Evolutionary conservation across 2,329 filamentous ascomycete species (phyloP), one percentile per base, ranked within the genome.

Genomic region (Chaetomiaceae sp.): DNA sequence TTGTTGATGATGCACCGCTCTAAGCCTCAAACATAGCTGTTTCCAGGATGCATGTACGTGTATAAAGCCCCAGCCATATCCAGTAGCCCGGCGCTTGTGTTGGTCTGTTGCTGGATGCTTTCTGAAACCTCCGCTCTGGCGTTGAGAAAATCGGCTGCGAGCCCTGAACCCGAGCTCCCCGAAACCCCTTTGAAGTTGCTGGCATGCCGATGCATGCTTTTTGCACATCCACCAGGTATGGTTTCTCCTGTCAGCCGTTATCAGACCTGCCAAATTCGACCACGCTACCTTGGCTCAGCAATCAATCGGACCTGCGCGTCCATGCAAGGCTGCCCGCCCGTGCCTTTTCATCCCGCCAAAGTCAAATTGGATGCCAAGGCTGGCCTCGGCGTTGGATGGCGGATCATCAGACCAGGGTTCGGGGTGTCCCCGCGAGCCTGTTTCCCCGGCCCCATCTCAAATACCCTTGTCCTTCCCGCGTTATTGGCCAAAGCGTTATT

Each of bases 401-500:
- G 32, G 42, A 46, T 32, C 46, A 44, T 40, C 29, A 20, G 52
- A 51, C 58, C 40, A 43, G 55, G 55, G 34, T 43, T 44, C 20
- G 8, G 27, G 33, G 14, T 23, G 13, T 16, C 33, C 42, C 29
- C 42, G 16, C 18, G 30, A 9, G 30, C 30, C 10, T 9, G 30
- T 9, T 14, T 33, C 30, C 33, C 33, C 8, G 13, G 33, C 33
- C 13, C 44, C 32, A 32, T 43, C 30, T 43, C 33, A 37, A 27
- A 32, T 48, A 16, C 21, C 60, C 59, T 32, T 56, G 60, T 51
- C 48, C 48, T 51, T 51, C 51, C 55, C 53, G 51, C 56, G 51
- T 60, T 44, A 66, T 65, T 66, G 64, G 63, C 50, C 61, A 58
- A 58, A 62, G 62, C 62, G 59, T 41, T 38, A 21, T 7, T 32